A percentile compares a stretch with the other conserved stretches of the same genome.
phyloP scores from a whole-genome alignment of 306 rosid species.

The Glycine tomentella region DNA sequence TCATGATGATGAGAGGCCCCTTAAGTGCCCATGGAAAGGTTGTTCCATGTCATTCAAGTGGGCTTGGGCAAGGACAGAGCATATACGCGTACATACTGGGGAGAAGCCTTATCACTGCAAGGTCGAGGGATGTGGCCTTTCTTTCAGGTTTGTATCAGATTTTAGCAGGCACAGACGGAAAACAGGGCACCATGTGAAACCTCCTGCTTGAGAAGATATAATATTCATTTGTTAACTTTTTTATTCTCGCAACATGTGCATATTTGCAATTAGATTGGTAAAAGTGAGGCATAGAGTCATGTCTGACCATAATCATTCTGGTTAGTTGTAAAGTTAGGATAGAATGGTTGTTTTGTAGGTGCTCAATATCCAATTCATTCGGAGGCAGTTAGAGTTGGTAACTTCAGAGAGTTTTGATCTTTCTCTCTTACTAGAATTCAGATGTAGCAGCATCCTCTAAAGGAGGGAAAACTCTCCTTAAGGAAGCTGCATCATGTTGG shows the following conservation, averaged over 20 bases:
- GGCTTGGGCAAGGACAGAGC: slow-evolving; percentile 99
- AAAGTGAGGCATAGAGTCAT: slow-evolving; percentile 44
- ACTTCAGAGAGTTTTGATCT: slow-evolving; percentile 43
- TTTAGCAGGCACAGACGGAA: slow-evolving; percentile 94
- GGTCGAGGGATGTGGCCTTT: slow-evolving; percentile 87
- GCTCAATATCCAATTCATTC: slow-evolving; percentile 50
- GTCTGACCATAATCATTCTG: slow-evolving; percentile 50
- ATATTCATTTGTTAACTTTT: slow-evolving; percentile 43
- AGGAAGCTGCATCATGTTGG: slow-evolving; percentile 41
- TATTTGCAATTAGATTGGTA: slow-evolving; percentile 50
- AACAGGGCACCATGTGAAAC: slow-evolving; percentile 81
- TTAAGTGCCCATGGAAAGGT: slow-evolving; percentile 98
- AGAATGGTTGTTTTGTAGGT: slow-evolving; percentile 55
- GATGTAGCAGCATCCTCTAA: slow-evolving; percentile 39
- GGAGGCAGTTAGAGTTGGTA: slow-evolving; percentile 47
- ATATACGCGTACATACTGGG: slow-evolving; percentile 93
- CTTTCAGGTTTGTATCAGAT: slow-evolving; percentile 94
- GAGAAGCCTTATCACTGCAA: slow-evolving; percentile 93
- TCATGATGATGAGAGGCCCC: slow-evolving; percentile 89
- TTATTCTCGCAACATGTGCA: slow-evolving; percentile 47
- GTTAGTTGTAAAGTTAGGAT: slow-evolving; percentile 63
- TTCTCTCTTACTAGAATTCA: slow-evolving; percentile 39
- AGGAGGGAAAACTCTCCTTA: slow-evolving; percentile 52
- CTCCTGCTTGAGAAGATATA: slow-evolving; percentile 49
- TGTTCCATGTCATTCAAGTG: slow-evolving; percentile 97